Evolutionary conservation across 768 basidiomycete species (phyloP).

Genomic region (Phylloporus arenicola): DNA sequence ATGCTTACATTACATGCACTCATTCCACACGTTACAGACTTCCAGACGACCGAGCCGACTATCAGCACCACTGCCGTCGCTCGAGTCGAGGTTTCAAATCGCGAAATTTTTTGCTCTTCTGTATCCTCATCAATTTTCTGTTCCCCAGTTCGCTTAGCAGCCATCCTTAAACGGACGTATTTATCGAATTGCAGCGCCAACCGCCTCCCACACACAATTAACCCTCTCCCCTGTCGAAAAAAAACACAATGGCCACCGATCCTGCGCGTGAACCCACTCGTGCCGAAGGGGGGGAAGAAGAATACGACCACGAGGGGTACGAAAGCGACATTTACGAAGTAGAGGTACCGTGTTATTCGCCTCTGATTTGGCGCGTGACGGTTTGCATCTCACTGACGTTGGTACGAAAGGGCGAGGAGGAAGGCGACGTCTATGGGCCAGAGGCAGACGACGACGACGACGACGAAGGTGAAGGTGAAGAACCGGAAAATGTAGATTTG

Average conservation of each 20-base stretch:
- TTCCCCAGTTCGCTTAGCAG: constrained; percentile 10
- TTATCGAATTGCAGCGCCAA: constrained; percentile 2
- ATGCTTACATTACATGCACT: constrained; percentile 4
- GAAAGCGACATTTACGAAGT: constrained; percentile 26
- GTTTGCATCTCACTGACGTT: neutral
- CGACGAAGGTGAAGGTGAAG: constrained; percentile 11
- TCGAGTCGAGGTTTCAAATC: neutral
- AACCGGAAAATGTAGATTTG: constrained; percentile 10
- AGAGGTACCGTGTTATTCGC: constrained; percentile 15
- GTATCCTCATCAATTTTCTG: neutral
- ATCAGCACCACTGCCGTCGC: neutral
- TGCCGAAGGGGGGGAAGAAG: neutral
- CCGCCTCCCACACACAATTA: constrained; percentile 1
- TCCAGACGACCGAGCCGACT: constrained; percentile 2
- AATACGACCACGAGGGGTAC: constrained; percentile 18
- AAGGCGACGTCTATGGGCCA: neutral
- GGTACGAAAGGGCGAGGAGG: constrained; percentile 17
- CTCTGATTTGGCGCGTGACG: neutral
- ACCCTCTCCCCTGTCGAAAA: neutral
- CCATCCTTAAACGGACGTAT: constrained; percentile 8
- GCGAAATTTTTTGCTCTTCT: neutral
- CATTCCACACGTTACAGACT: constrained; percentile 3
- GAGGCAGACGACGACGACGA: constrained; percentile 12
- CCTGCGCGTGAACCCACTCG: constrained; percentile 11
- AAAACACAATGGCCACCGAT: constrained; percentile 19